Conservation (phyloP, 768 basidiomycete genomes). For the Tulasnella sp. region DNA sequence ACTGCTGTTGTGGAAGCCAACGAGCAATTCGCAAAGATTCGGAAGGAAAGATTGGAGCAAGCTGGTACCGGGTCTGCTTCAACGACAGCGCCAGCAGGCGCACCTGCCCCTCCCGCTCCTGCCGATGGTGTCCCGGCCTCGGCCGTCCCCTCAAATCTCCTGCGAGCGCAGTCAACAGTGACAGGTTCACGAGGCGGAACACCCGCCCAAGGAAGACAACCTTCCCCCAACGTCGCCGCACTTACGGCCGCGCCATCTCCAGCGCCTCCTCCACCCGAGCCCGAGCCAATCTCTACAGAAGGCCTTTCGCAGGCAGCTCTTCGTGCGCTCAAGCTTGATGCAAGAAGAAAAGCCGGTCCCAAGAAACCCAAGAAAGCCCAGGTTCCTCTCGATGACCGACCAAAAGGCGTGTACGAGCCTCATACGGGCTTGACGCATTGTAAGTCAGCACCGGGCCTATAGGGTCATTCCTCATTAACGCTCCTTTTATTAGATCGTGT, state of each 20-base stretch:
- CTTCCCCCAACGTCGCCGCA: not conserved
- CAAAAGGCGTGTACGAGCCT: conserved; percentile 72
- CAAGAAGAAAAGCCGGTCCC: conserved; percentile 25
- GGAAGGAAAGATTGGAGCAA: conserved; percentile 28
- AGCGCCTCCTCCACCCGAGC: not conserved
- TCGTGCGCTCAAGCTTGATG: conserved; percentile 17
- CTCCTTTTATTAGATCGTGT: conserved; percentile 49
- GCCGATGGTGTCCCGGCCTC: conserved; percentile 1
- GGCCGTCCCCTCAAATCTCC: not conserved
- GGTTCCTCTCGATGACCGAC: conserved; percentile 33
- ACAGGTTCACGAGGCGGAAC: not conserved
- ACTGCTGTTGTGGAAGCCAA: conserved; percentile 55
- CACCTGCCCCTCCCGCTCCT: not conserved
- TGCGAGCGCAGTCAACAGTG: not conserved
- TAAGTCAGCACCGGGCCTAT: conserved; percentile 35
- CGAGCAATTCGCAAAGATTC: conserved; percentile 33
- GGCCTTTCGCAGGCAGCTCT: conserved; percentile 13
- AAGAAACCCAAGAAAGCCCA: conserved; percentile 28
- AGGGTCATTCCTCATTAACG: conserved; percentile 3
- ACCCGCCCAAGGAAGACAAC: not conserved
- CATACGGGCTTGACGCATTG: conserved; percentile 70
- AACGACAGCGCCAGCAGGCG: not conserved
- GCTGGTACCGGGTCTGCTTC: conserved; percentile 20
- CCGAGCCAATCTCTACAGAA: conserved; percentile 7
- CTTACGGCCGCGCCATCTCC: not conserved